Conservation (phyloP, 768 basidiomycete genomes). For the Auricularia cornea region DNA sequence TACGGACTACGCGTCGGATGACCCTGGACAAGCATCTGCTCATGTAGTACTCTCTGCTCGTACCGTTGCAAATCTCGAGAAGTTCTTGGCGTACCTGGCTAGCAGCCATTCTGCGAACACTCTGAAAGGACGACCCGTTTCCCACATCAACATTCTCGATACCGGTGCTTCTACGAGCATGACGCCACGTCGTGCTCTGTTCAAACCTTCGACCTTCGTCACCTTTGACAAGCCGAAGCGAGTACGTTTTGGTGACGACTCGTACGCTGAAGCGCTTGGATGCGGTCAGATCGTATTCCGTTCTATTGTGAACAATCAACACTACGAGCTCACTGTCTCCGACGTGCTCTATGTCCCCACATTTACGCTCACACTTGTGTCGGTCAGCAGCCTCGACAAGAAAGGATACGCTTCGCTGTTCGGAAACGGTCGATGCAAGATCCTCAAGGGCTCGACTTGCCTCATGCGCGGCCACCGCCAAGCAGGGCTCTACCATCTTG, state of each 20-base stretch:
- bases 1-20: too few relatives aligned
- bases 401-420: slow-evolving; percentile 6
- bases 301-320: background rate
- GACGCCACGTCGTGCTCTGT: background rate
- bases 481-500: slow-evolving; percentile 9
- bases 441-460: background rate
- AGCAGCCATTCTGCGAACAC: background rate
- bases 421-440: background rate
- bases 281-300: slow-evolving; percentile 5
- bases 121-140: too few relatives aligned
- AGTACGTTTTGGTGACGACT: slow-evolving; percentile 11
- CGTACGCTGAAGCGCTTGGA: slow-evolving; percentile 5
- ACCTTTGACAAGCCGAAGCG: slow-evolving; percentile 1
- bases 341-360: slow-evolving; percentile 7
- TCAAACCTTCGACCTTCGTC: background rate
- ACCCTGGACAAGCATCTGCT: background rate
- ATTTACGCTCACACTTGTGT: slow-evolving; percentile 9
- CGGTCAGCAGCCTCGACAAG: slow-evolving; percentile 6
- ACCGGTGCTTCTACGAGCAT: slow-evolving; percentile 7
- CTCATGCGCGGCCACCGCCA: slow-evolving; percentile 1
- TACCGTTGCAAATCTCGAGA: background rate
- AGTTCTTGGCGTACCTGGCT: background rate
- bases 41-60: background rate
- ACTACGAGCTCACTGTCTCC: background rate
- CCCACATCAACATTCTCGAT: background rate